These are phyloP conservation scores for Neurospora sp. DNA, from an alignment of 495 filamentous ascomycete genomes.

Conservation along the genomic window DNA sequence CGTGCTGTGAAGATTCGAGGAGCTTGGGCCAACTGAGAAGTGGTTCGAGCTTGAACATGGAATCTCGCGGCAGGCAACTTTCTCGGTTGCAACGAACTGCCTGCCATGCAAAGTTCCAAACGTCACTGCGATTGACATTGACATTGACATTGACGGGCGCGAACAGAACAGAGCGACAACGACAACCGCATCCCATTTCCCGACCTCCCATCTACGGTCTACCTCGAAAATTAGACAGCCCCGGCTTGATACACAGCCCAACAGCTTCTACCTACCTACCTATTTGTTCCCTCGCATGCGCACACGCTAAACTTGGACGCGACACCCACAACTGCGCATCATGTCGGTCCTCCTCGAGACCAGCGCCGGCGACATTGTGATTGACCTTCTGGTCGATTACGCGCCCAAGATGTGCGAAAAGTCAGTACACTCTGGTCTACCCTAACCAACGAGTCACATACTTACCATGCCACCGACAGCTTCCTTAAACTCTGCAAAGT, in stretches of 20 bases:
- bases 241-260: background rate
- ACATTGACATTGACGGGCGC: background rate
- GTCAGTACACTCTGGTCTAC: conserved; percentile 38
- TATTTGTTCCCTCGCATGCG: background rate
- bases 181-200: background rate
- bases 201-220: background rate
- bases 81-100: background rate
- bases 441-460: conserved; percentile 7
- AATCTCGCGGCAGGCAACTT: background rate
- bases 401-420: conserved; percentile 87
- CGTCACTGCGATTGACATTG: background rate
- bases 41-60: background rate
- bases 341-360: conserved; percentile 82
- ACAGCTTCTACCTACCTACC: too few relatives aligned
- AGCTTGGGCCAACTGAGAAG: background rate
- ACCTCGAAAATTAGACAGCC: background rate
- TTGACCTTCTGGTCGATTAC: conserved; percentile 79
- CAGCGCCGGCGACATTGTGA: conserved; percentile 82
- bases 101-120: background rate
- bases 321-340: conserved; percentile 1
- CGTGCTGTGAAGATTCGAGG: background rate
- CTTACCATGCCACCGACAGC: conserved; percentile 50
- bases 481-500: conserved; percentile 96
- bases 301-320: background rate
- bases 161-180: background rate